Evolutionary conservation across 1,139 yeast species (phyloP).

Genomic region (Suhomyces maxii): DNA sequence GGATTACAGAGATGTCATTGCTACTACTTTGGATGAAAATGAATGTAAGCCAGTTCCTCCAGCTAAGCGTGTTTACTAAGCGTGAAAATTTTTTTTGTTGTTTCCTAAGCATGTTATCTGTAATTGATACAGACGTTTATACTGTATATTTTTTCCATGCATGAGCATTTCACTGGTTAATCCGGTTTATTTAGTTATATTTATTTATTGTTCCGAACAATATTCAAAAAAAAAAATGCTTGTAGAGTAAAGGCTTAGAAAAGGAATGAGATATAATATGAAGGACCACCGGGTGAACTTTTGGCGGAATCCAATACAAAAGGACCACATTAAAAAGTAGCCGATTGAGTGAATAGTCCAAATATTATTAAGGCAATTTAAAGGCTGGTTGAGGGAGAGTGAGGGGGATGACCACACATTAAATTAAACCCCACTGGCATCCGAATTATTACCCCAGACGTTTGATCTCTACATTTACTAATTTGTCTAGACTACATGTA

Average conservation of each 20-base stretch:
- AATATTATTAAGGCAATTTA: too few species aligned
- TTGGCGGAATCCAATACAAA: too few species aligned
- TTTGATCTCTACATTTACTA: too few species aligned
- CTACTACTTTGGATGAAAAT: slow-evolving; percentile 79
- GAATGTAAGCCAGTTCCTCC: slow-evolving; percentile 98
- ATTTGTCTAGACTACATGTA: too few species aligned
- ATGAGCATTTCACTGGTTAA: slow-evolving; percentile 1
- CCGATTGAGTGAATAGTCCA: too few species aligned
- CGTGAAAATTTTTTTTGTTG: not conserved
- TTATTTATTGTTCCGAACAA: slow-evolving; percentile 2
- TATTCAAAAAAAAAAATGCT: not conserved
- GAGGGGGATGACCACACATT: too few species aligned
- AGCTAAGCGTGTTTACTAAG: slow-evolving; percentile 86
- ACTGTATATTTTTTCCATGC: slow-evolving; percentile 5
- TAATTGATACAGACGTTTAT: not conserved
- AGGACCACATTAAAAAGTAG: too few species aligned
- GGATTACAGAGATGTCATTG: slow-evolving; percentile 84
- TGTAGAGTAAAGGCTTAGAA: not conserved
- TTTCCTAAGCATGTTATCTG: too few species aligned
- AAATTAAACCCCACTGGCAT: too few species aligned
- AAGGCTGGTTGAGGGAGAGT: too few species aligned
- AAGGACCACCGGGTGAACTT: not conserved
- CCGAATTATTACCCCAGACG: too few species aligned
- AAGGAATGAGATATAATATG: not conserved
- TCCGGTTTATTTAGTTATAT: slow-evolving; percentile 5